Percentiles rank a stretch among this genome's conserved stretches.
phyloP scores from a whole-genome alignment of 257 asterid genomes.

The Eucommia ulmoides region DNA sequence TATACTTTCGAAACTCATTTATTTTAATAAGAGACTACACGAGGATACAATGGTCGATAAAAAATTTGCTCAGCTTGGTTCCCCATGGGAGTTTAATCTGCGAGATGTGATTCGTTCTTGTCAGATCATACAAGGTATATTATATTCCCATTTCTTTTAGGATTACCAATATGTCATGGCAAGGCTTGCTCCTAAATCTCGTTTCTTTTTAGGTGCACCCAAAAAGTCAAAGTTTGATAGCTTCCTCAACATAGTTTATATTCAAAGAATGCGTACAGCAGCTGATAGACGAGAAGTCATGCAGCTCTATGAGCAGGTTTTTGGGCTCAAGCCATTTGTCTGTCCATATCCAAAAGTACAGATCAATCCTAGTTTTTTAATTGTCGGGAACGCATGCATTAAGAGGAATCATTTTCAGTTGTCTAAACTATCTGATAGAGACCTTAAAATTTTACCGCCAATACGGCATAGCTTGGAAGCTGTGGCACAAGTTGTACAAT shows the following conservation, averaged over 20 bases:
- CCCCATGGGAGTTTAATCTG: conserved; percentile 98
- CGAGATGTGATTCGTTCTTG: conserved; percentile 95
- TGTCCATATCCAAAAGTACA: conserved; percentile 60
- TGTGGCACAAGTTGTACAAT: conserved; percentile 52
- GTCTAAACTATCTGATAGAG: conserved; percentile 27
- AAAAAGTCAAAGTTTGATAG: conserved; percentile 39
- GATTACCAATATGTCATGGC: not conserved
- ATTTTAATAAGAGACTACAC: conserved; percentile 61
- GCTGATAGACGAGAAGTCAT: conserved; percentile 67
- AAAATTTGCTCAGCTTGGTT: conserved; percentile 82
- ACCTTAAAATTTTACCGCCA: conserved; percentile 65
- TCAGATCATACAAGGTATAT: conserved; percentile 62
- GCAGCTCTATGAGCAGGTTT: conserved; percentile 53
- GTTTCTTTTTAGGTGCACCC: conserved; percentile 41
- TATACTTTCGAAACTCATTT: conserved; percentile 46
- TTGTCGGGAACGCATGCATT: conserved; percentile 47
- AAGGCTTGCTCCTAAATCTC: not conserved
- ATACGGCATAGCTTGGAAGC: conserved; percentile 64
- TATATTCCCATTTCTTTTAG: not conserved
- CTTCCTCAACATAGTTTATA: conserved; percentile 72
- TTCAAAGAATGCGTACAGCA: conserved; percentile 89
- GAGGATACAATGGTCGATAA: conserved; percentile 63
- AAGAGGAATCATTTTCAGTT: conserved; percentile 42
- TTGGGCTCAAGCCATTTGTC: conserved; percentile 49
- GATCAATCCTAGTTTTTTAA: conserved; percentile 36